Base-by-base conservation (phyloP, 768 basidiomycete genomes). In the Rhodotorula babjevae region DNA sequence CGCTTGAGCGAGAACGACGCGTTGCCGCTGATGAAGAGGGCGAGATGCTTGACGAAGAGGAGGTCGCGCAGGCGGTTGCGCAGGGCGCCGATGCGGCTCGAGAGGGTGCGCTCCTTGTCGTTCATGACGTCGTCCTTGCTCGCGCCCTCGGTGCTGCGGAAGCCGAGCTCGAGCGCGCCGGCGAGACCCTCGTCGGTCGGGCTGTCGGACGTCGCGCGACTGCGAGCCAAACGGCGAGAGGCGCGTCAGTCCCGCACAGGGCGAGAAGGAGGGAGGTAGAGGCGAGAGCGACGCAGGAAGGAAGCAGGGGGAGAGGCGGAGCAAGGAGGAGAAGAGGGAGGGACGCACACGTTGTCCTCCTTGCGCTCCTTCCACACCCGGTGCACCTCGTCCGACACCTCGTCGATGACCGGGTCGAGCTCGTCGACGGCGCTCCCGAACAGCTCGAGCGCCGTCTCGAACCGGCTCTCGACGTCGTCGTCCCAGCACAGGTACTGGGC, bases 101-200 rank as follows among this genome's bases (percentile, higher is more conserved):
- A 55, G 27, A 65, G 31, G 3, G 52, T 61, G 2, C 71, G 61
- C 10, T 73, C 70, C 31, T 46, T 57, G 10, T 72, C 72, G 1
- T 57, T 31, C 8, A 72, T 33, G 27, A 31, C 1, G 5, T 68
- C 62, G 12, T 42, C 33, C 6, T 55, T 65, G 23, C 40, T 36
- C 4, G 77, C 71, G 15, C 59, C 71, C 27, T 75, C 78, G 21
- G 68, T 71, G 42, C 67, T 63, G 33, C 68, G 64, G 47, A 83
- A 83, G 1, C 71, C 69, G 15, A 98, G 83, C 78, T 98, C 95
- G 61, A 88, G 83, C 1, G 91, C 92, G 69, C 67, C 65, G 14
- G 52, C 63, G n/a, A 76, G 33, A 23, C 55, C 63, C 2, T 65
- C 44, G 16, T 49, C 66, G 7, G 36, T 8, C 2, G n/a, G 31